Base-by-base conservation (phyloP, 1,284 basidiomycete species). In the Athelia psychrophila region DNA sequence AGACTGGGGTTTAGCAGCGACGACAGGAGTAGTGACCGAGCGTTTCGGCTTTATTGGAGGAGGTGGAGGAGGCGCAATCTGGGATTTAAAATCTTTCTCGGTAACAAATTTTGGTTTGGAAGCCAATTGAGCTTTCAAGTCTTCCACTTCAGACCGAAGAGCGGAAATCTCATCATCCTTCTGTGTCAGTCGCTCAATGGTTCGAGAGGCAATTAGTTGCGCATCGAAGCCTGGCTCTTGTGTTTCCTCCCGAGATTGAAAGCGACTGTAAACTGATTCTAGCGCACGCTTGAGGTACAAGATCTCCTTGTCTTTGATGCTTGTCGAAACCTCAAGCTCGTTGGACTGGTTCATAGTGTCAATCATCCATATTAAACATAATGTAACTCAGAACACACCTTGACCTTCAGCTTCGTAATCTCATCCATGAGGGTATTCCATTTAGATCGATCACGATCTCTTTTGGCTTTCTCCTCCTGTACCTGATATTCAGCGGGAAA, bases 261-360 rank as follows among this genome's bases (percentile, higher is more conserved):
- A 88, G 16, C 89, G 80, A 18, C 85, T 86, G 65, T 91, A 91
- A 6, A 95, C 88, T 6, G 89, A 88, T 65, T 93, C 90, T 38
- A 96, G 73, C 13, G 91, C 89, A 15, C 88, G 84, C 62, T 93
- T 93, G 46, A 94, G 76, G 60, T 87, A 91, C 1, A 80, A 62
- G 48, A 88, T 78, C 55, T 93, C 89, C 61, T 91, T 91, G 55
- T 87, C 81, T 61, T 84, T 88, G 51, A 77, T 70, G 12, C 70
- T 68, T 2, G 84, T 47, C 2, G 66, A 60, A 3, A 64, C 65
- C 48, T 88, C 84, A 38, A 83, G 64, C 45, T 87, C 83, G 1
- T 67, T 69, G 40, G 77, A 75, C 86, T 92, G 57, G 4, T 49
- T 49, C 5, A 24, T 4, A 25, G 52, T 6, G 51, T 48, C 18